These are phyloP conservation scores for Phytophthora rubi DNA, from an alignment of 352 stramenopile genomes.

Conservation along the genomic window DNA sequence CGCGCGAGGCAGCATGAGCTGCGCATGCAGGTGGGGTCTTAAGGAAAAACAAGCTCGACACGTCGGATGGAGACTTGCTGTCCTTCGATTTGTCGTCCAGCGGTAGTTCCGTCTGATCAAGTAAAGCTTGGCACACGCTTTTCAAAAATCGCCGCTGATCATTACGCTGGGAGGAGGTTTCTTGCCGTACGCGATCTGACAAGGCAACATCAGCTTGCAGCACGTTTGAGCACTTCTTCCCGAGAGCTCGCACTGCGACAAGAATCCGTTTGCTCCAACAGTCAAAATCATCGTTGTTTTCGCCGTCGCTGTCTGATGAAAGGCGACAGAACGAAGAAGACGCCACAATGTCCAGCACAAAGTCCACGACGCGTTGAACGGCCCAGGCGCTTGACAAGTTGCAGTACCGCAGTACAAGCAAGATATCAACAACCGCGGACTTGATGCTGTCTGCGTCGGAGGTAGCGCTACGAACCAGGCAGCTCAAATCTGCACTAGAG, in stretches of 20 bases:
- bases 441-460: conserved; percentile 10
- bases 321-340: conserved; percentile 15
- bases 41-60: conserved; percentile 31
- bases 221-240: conserved; percentile 41
- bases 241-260: conserved; percentile 24
- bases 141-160: conserved; percentile 13
- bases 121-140: conserved; percentile 20
- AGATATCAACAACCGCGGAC: conserved; percentile 10
- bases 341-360: conserved; percentile 26
- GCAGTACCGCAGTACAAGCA: conserved; percentile 40
- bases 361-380: conserved; percentile 44
- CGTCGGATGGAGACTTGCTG: neutral
- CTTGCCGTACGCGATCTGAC: conserved; percentile 31
- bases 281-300: neutral
- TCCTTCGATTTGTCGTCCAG: neutral
- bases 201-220: conserved; percentile 40
- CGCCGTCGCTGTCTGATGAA: neutral
- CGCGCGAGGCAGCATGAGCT: neutral
- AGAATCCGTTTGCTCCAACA: conserved; percentile 27
- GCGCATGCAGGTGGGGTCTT: conserved; percentile 1
- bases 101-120: conserved; percentile 9
- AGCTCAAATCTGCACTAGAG: conserved; percentile 37
- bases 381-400: conserved; percentile 42
- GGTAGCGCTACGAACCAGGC: conserved; percentile 27
- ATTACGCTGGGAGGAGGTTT: conserved; percentile 15